Base-by-base conservation (phyloP, 2,329 filamentous ascomycete genomes). In the Diaporthe citri region DNA sequence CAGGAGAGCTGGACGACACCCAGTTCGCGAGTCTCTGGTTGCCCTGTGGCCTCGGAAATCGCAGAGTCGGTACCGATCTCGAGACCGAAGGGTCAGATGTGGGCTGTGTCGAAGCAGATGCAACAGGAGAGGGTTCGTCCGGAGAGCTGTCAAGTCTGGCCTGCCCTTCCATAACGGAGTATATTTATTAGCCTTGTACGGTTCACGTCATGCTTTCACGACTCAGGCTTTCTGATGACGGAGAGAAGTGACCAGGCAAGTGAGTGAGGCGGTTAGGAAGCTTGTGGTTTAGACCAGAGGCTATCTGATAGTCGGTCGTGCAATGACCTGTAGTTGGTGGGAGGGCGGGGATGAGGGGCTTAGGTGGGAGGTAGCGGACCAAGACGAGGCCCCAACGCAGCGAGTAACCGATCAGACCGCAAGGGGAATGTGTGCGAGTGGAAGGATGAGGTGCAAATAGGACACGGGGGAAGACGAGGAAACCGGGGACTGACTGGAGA, bases 11-110 rank as follows among this genome's bases (percentile, higher is more conserved):
- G 71, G 86, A 87, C 9, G 88, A 90, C 66, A 92, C 85, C 89
- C 89, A 91, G 85, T 89, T 88, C 79, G 89, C 89, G 55, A 92
- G 87, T 67, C 86, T 84, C 73, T 86, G 85, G 77, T 87, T 91
- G 71, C 88, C 90, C 79, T 88, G 85, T 0, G 90, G 90, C 57
- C 84, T 86, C 73, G 90, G 90, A 73, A 91, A 91, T 74, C 89
- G 87, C 60, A 92, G 85, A 39, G 85, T 86, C 6, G 88, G 88
- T 71, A 88, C 85, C 51, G 76, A 74, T 46, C 48, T 72, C 56
- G 76, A 75, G 62, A 34, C 71, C 70, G 72, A 56, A 46, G 52
- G 34, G n/a, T 60, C 72, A 72, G 46, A 71, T 82, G 75, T 78
- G 78, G 72, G 79, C 78, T 28, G 80, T 78, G 39, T 80, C 78